Evolutionary conservation across 208 protist species (phyloP).

Genomic region (Acanthamoeba triangularis): DNA sequence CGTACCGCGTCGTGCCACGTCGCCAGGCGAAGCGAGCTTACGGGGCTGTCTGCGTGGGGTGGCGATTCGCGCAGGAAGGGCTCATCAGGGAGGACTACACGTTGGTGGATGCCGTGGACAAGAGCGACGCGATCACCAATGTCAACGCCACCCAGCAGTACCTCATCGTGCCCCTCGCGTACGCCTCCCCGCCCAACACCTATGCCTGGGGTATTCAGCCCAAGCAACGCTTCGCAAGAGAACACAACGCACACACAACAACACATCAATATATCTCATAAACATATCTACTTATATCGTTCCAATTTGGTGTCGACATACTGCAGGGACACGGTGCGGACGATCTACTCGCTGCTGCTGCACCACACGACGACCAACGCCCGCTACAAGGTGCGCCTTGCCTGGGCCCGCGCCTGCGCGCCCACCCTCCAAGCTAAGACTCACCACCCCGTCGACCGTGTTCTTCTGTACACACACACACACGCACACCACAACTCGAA

Average conservation of each 20-base stretch:
- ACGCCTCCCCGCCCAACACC: background rate
- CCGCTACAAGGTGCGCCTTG: background rate
- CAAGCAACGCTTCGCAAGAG: background rate
- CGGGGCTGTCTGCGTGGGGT: background rate
- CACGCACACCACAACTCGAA: background rate
- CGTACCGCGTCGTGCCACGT: background rate
- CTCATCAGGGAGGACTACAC: slow-evolving; percentile 2
- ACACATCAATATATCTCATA: too few species aligned
- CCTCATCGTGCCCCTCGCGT: slow-evolving; percentile 14
- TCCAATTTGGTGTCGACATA: background rate
- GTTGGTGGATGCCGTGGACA: slow-evolving; percentile 12
- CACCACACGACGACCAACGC: background rate
- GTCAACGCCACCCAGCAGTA: slow-evolving; percentile 33
- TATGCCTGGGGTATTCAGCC: background rate
- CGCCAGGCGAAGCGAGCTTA: background rate
- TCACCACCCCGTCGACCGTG: background rate
- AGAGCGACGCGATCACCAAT: background rate
- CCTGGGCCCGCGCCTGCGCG: background rate
- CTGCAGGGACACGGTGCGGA: background rate
- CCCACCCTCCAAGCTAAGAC: too few species aligned
- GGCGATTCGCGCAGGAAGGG: background rate
- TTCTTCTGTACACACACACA: too few species aligned
- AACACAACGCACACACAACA: too few species aligned
- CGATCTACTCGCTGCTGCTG: slow-evolving; percentile 12
- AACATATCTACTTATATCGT: too few species aligned